Percentiles rank a stretch among this genome's conserved stretches.
Evolutionary conservation across 73 alveolate genomes (phyloP).

Genomic region (Blepharisma japonicum): DNA sequence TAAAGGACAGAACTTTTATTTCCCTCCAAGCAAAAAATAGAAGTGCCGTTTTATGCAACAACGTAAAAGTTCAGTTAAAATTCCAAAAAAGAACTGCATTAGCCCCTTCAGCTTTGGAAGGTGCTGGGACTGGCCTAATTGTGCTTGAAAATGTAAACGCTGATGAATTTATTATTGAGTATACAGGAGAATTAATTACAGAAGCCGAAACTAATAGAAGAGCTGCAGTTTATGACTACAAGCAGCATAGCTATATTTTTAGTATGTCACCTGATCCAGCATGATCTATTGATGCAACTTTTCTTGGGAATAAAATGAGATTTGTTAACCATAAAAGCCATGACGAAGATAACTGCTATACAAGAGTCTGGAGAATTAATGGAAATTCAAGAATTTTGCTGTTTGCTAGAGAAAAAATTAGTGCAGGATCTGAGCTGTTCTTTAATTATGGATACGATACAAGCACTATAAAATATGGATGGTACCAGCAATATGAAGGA

Average conservation of each 20-base stretch:
- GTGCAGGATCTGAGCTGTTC: slow-evolving; percentile 5
- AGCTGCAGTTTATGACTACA: slow-evolving; percentile 23
- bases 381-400: slow-evolving; percentile 2
- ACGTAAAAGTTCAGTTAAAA: not conserved
- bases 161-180: not conserved
- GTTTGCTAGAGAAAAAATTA: slow-evolving; percentile 11
- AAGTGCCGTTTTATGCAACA: not conserved
- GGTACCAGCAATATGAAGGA: slow-evolving; percentile 25
- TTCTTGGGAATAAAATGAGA: slow-evolving; percentile 17
- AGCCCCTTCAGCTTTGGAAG: not conserved
- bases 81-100: slow-evolving; percentile 3
- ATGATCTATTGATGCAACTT: slow-evolving; percentile 12
- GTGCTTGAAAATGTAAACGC: not conserved
- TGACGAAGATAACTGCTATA: not conserved
- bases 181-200: slow-evolving; percentile 10
- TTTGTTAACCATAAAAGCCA: slow-evolving; percentile 23
- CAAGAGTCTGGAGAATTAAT: slow-evolving; percentile 6
- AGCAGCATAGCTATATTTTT: slow-evolving; percentile 2
- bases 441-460: slow-evolving; percentile 26
- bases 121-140: not conserved
- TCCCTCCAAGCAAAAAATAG: not conserved
- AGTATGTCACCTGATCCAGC: slow-evolving; percentile 5
- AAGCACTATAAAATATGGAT: not conserved
- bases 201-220: slow-evolving; percentile 29
- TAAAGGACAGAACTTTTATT: not conserved